Conservation (phyloP, 2,329 filamentous ascomycete genomes). For the Fusarium aywerte region DNA sequence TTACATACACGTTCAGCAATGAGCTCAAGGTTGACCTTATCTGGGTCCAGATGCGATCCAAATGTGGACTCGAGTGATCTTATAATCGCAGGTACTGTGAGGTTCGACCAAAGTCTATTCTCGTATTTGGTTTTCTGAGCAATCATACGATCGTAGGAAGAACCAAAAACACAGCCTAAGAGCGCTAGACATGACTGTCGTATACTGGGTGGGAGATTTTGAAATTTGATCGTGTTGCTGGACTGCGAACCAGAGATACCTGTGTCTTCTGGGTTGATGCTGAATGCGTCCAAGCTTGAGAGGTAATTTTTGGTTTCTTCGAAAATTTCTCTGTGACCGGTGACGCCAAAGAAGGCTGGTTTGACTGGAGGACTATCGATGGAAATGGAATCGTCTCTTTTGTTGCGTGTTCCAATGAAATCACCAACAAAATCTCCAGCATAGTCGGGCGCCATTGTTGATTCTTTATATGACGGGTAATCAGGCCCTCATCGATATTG, state of each 20-base stretch:
- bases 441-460: background rate
- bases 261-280: background rate
- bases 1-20: constrained; percentile 3
- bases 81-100: background rate
- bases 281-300: background rate
- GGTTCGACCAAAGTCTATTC: constrained; percentile 12
- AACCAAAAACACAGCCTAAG: background rate
- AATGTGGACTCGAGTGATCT: background rate
- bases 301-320: constrained; percentile 14
- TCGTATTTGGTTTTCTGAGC: background rate
- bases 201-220: background rate
- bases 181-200: background rate
- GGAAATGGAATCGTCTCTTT: background rate
- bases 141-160: background rate
- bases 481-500: accelerated
- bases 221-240: background rate
- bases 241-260: background rate
- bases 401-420: background rate
- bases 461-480: background rate
- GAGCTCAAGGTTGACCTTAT: background rate
- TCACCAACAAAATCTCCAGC: background rate
- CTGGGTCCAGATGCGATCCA: background rate
- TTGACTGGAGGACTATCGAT: background rate
- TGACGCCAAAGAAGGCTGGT: constrained; percentile 10
- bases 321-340: constrained; percentile 1